Evolutionary conservation across 2,329 filamentous ascomycete genomes (phyloP).

Genomic region (Dothidotthia symphoricarpi): DNA sequence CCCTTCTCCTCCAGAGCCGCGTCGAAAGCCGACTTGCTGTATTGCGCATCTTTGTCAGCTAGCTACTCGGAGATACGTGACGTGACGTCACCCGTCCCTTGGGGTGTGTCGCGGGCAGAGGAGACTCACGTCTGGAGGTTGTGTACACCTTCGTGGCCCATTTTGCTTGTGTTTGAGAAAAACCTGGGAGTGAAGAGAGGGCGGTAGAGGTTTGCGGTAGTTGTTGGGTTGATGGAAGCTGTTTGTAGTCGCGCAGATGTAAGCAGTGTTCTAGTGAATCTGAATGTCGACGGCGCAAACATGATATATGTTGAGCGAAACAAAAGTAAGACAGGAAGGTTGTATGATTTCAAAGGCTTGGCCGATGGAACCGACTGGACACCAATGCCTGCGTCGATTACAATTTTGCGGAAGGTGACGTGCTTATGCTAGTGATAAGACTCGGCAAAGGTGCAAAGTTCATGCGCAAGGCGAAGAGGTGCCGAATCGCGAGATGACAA

Average conservation of each 20-base stretch:
- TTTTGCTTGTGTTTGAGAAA: slow-evolving; percentile 46
- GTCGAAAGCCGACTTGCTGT: slow-evolving; percentile 61
- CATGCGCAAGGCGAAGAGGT: slow-evolving; percentile 20
- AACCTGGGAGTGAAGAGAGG: slow-evolving; percentile 35
- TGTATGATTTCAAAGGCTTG: slow-evolving; percentile 37
- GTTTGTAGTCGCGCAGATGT: slow-evolving; percentile 41
- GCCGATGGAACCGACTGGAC: slow-evolving; percentile 38
- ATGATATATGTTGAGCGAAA: slow-evolving; percentile 38
- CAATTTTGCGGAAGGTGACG: slow-evolving; percentile 22
- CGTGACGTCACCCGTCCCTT: slow-evolving; percentile 13
- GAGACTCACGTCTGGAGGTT: slow-evolving; percentile 48
- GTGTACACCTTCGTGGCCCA: slow-evolving; percentile 50
- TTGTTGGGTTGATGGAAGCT: slow-evolving; percentile 31
- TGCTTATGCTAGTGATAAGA: slow-evolving; percentile 18
- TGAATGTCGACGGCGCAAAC: slow-evolving; percentile 39
- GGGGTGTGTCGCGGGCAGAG: slow-evolving; percentile 3
- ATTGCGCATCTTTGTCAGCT: slow-evolving; percentile 10
- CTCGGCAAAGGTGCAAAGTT: slow-evolving; percentile 33
- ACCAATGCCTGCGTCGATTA: slow-evolving; percentile 25
- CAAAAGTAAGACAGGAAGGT: slow-evolving; percentile 19
- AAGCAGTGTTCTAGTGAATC: slow-evolving; percentile 44
- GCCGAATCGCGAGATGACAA: slow-evolving; percentile 6
- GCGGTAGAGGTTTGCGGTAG: slow-evolving; percentile 33
- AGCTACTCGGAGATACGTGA: slow-evolving; percentile 1
- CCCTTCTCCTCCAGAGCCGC: slow-evolving; percentile 52